Percentiles rank a stretch among this genome's conserved stretches.
Evolutionary conservation across 306 rosid species (phyloP).

Genomic region (Casuarina equisetifolia): DNA sequence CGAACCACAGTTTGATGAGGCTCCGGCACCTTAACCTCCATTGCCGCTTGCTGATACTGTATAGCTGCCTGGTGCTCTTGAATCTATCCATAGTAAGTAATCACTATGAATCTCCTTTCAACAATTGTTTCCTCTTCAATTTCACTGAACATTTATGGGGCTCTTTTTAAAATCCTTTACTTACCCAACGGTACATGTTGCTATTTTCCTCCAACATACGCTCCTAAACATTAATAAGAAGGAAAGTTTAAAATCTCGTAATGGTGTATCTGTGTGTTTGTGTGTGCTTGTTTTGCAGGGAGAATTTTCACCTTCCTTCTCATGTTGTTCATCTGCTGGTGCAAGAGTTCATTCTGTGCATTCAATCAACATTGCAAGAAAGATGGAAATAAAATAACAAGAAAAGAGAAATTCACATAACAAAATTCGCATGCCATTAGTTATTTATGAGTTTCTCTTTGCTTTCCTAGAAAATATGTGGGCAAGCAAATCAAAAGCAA

Average conservation of each 20-base stretch:
- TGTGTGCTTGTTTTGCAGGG: not conserved
- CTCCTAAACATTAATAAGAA: not conserved
- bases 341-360: not conserved
- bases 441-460: too few relatives aligned
- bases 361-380: not conserved
- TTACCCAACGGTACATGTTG: not conserved
- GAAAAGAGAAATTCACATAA: too few relatives aligned
- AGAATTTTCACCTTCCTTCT: constrained; percentile 1
- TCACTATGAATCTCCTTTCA: not conserved
- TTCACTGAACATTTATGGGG: not conserved
- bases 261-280: not conserved
- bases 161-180: not conserved
- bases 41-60: not conserved
- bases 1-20: not conserved
- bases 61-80: not conserved
- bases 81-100: not conserved
- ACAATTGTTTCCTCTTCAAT: not conserved
- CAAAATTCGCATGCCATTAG: too few relatives aligned
- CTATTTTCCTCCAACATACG: not conserved
- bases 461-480: too few relatives aligned
- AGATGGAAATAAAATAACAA: not conserved
- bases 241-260: not conserved
- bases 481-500: too few relatives aligned
- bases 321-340: not conserved
- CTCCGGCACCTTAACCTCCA: not conserved